Evolutionary conservation across 2,329 filamentous ascomycete species (phyloP), one percentile per base, ranked within the genome.

Genomic region (Xylaria arbuscula): DNA sequence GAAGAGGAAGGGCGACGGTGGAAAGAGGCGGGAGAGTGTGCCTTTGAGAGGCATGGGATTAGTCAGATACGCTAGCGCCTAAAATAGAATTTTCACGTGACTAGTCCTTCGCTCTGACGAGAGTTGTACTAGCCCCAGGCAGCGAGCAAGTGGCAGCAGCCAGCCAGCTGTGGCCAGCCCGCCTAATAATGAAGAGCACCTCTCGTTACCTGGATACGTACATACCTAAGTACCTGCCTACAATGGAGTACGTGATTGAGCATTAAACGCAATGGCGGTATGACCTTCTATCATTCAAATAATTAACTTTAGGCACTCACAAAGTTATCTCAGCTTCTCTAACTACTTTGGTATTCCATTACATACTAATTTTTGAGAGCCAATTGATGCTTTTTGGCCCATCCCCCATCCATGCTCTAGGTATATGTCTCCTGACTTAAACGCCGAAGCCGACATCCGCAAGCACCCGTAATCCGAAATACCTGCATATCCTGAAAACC

Each of bases 31-130:
- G n/a, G 56, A 69, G 67, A 57, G 42, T 50, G 61, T 59, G 62
- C 67, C 69, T 66, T 66, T 64, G 62, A 64, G 65, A 62, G 66
- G 66, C 66, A 40, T 66, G 38, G 54, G 55, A 59, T 67, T 71
- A 73, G 71, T 72, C 70, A 73, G 56, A 69, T 10, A 22, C 63
- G 59, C 66, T 68, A 69, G 50, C 36, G 28, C 57, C 57, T 42
- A 13, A 62, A 64, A 47, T 36, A 32, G 64, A n/a, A 58, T 3
- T 17, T 10, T 66, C 65, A 72, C 66, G 68, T 64, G 72, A 72
- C 28, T 6, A 4, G 5, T 17, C 15, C 15, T 17, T 6, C 17
- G 3, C 3, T 45, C n/a, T 17, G 40, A 17, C 15, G 15, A 5
- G 13, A 47, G 6, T 7, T 22, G 4, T 15, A 40, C n/a, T 40